phyloP scores from a whole-genome alignment of 495 filamentous ascomycete species.

The Baudoinia panamericana region DNA sequence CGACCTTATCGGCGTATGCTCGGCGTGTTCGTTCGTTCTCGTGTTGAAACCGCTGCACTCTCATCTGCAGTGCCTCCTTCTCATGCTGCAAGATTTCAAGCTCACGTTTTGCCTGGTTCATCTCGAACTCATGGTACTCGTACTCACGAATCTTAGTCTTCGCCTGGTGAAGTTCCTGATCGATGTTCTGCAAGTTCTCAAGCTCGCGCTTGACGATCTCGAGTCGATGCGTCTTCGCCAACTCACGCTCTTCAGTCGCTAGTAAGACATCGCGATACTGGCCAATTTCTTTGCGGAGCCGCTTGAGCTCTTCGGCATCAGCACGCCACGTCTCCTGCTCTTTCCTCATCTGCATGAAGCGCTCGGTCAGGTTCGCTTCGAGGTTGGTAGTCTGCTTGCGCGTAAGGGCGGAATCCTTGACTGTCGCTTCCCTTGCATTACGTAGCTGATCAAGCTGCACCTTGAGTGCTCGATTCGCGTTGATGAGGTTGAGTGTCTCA shows the following conservation, averaged over 20 bases:
- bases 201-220: constrained; percentile 44
- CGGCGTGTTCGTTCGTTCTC: constrained; percentile 36
- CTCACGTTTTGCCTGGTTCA: constrained; percentile 37
- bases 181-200: constrained; percentile 46
- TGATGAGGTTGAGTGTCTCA: constrained; percentile 61
- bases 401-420: constrained; percentile 50
- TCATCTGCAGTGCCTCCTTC: constrained; percentile 38
- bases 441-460: constrained; percentile 55
- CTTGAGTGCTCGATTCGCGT: constrained; percentile 56
- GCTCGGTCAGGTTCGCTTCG: constrained; percentile 49
- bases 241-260: constrained; percentile 46
- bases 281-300: constrained; percentile 39
- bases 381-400: constrained; percentile 55
- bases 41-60: constrained; percentile 39
- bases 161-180: constrained; percentile 44
- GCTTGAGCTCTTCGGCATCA: constrained; percentile 39
- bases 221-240: constrained; percentile 45
- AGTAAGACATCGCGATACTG: constrained; percentile 44
- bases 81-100: constrained; percentile 40
- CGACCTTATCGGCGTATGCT: constrained; percentile 35
- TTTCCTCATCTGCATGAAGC: constrained; percentile 46
- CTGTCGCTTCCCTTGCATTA: constrained; percentile 45
- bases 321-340: constrained; percentile 53
- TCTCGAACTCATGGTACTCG: constrained; percentile 45
- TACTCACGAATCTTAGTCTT: constrained; percentile 41